These are phyloP conservation scores for Cenchrus americanus DNA, from an alignment of 176 grass and related monocot species.

Conservation along the genomic window DNA sequence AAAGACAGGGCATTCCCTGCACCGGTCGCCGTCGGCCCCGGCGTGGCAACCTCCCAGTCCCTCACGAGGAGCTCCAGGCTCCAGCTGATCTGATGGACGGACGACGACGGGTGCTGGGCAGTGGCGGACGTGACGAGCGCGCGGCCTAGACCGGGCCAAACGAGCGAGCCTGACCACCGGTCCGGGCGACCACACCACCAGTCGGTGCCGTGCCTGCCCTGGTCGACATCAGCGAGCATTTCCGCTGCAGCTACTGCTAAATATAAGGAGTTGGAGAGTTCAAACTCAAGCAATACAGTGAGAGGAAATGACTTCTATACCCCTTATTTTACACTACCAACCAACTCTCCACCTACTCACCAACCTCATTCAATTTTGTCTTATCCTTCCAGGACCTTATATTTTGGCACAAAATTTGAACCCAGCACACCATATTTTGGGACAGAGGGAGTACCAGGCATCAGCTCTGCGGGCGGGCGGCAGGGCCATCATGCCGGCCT, in stretches of 20 bases:
- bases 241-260: not conserved
- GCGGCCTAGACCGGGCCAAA: not conserved
- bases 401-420: too few relatives aligned
- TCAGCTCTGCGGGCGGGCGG: not conserved
- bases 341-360: too few relatives aligned
- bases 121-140: constrained; percentile 7
- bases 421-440: too few relatives aligned
- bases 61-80: not conserved
- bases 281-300: too few relatives aligned
- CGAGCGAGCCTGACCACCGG: not conserved
- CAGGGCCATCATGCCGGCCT: not conserved
- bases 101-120: too few relatives aligned
- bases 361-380: too few relatives aligned
- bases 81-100: not conserved
- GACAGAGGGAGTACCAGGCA: too few relatives aligned
- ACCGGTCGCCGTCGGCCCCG: not conserved
- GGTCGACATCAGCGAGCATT: not conserved
- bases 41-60: not conserved
- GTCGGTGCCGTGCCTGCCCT: too few relatives aligned
- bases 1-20: not conserved
- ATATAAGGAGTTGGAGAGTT: too few relatives aligned
- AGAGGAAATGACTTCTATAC: too few relatives aligned
- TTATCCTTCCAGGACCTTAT: too few relatives aligned
- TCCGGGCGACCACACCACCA: not conserved
- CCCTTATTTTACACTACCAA: too few relatives aligned